Conservation (phyloP, 2,329 filamentous ascomycete genomes). For the Diaporthe citrichinensis region DNA sequence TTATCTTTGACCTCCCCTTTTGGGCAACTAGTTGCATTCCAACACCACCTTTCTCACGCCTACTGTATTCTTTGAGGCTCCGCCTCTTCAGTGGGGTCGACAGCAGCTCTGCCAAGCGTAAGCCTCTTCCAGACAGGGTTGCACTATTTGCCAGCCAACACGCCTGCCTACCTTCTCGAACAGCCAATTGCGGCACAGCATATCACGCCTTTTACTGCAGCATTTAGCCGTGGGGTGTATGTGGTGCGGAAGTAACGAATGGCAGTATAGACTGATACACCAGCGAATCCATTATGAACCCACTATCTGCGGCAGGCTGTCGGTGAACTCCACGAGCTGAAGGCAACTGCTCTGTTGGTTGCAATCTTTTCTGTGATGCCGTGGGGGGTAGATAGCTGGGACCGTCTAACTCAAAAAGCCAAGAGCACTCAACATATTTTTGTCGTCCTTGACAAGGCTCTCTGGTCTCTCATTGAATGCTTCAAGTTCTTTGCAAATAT, state of each 20-base stretch:
- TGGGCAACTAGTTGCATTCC: background rate
- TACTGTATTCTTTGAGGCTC: background rate
- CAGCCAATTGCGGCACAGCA: conserved; percentile 16
- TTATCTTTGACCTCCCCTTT: background rate
- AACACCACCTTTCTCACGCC: background rate
- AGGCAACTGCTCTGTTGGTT: background rate
- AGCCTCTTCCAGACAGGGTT: conserved; percentile 3
- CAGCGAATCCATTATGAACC: conserved; percentile 8
- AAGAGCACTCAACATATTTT: background rate
- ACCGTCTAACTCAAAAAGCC: background rate
- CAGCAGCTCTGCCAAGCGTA: conserved; percentile 25
- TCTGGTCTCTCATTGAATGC: background rate
- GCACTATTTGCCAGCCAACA: conserved; percentile 12
- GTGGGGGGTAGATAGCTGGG: background rate
- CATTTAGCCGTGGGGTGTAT: background rate
- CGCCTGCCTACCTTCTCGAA: background rate
- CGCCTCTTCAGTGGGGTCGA: background rate
- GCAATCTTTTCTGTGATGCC: background rate
- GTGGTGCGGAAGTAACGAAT: conserved; percentile 18
- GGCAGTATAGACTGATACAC: conserved; percentile 6
- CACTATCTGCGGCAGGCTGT: background rate
- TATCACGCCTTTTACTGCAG: background rate
- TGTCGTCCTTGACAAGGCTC: background rate
- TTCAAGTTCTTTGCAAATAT: background rate
- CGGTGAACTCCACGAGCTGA: background rate